Conservation (phyloP, 345 rosid genomes). For the Sisymbrium irio region DNA sequence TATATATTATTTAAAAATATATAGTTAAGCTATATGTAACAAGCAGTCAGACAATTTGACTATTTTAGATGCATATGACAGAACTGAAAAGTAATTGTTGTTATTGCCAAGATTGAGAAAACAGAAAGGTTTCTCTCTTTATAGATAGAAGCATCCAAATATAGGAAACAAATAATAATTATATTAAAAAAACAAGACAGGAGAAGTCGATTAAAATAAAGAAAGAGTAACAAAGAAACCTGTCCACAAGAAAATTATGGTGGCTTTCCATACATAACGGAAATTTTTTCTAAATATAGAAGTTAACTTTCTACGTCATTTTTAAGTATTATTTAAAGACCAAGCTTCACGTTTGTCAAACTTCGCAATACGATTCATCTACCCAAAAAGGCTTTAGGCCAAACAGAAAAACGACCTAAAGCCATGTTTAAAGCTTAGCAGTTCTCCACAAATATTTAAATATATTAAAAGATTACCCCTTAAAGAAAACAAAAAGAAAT, state of each 20-base stretch:
- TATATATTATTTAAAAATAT: background rate
- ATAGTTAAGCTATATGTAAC: background rate
- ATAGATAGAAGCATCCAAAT: conserved; percentile 13
- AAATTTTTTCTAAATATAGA: conserved; percentile 26
- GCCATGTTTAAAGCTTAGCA: conserved; percentile 31
- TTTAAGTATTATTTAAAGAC: conserved; percentile 25
- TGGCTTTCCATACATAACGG: conserved; percentile 32
- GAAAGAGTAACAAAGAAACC: conserved; percentile 7
- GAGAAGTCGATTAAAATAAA: background rate
- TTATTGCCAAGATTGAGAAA: background rate
- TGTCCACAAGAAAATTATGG: conserved; percentile 22
- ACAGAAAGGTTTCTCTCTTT: background rate
- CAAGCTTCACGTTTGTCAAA: conserved; percentile 16
- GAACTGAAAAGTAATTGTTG: background rate
- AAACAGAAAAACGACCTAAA: conserved; percentile 22
- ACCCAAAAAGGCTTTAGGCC: conserved; percentile 25
- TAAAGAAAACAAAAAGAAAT: background rate
- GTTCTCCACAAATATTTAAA: conserved; percentile 28
- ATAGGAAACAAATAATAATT: background rate
- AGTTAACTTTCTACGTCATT: background rate
- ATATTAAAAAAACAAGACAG: background rate
- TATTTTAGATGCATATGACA: background rate
- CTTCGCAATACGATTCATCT: conserved; percentile 35
- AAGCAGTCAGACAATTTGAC: background rate
- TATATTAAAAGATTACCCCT: conserved; percentile 27